Evolutionary conservation across 176 grass and related monocot species (phyloP), one percentile per base, ranked within the genome.

Genomic region (Eleusine coracana): DNA sequence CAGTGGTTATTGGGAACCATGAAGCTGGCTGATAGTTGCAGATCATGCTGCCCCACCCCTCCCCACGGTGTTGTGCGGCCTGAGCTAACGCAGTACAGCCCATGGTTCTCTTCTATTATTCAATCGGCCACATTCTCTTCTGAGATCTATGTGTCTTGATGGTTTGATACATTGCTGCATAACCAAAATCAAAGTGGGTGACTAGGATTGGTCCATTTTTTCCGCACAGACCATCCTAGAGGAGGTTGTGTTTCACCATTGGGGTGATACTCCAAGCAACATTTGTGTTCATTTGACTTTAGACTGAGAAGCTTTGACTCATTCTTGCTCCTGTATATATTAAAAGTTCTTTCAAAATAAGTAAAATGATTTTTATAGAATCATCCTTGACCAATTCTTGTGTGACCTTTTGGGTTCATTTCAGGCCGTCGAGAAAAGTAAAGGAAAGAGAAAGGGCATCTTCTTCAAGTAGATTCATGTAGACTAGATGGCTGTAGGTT

Each of bases 371-470:
- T 10, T 25, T 9, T 10, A 25, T 60, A 60, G 56, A 60, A 61
- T 28, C n/a, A 61, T n/a, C 23, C 25, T 62, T 10, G 10, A 28
- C 23, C 56, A 12, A 28, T 0, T 12, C 9, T 27, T 5, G 58
- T 25, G n/a, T 23, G 2, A 59, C n/a, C 56, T 25, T 11, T 60
- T 60, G 68, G 23, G 37, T 78, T 58, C 67, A 31, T 75, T 84
- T 74, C 86, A 98, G 95, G 95, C 92, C 25, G 87, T 92, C 44
- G 95, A 98, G 87, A 94, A 94, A 79, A 94, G 86, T 29, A 94
- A 98, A 83, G 90, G 76, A 69, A 93, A 83, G 77, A 98, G 67
- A 84, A 94, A 83, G 68, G 91, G 96, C 79, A 78, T 95, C 62
- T 98, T 98, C 88, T 98, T 98, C 91, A 95, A 92, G 80, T 98